Evolutionary conservation across 805 yeast species (phyloP).

Genomic region (Pachysolen tannophilus): DNA sequence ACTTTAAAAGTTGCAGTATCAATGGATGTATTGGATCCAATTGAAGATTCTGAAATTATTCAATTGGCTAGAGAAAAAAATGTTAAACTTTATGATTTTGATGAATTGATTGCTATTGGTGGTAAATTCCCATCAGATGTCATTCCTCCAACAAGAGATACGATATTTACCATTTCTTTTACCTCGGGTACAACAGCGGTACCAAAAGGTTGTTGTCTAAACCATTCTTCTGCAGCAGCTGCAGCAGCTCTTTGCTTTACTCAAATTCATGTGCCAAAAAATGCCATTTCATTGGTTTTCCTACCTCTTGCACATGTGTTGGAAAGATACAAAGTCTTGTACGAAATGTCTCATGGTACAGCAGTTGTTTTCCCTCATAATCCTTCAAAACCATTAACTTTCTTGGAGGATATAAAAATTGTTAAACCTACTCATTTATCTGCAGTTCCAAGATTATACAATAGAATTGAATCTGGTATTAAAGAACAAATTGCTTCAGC

Average conservation of each 20-base stretch:
- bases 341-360: not conserved
- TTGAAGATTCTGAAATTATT: not conserved
- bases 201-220: slow-evolving; percentile 62
- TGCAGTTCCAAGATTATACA: slow-evolving; percentile 58
- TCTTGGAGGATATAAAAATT: slow-evolving; percentile 49
- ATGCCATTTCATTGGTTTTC: slow-evolving; percentile 29
- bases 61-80: not conserved
- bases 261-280: slow-evolving; percentile 21
- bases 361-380: slow-evolving; percentile 46
- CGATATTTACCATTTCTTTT: slow-evolving; percentile 54
- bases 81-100: slow-evolving; percentile 24
- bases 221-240: slow-evolving; percentile 44
- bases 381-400: slow-evolving; percentile 33
- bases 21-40: slow-evolving; percentile 36
- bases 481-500: slow-evolving; percentile 34
- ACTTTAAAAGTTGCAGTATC: slow-evolving; percentile 45
- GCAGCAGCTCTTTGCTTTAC: slow-evolving; percentile 27
- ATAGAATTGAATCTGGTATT: slow-evolving; percentile 54
- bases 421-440: slow-evolving; percentile 46
- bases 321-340: slow-evolving; percentile 29
- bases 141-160: slow-evolving; percentile 42
- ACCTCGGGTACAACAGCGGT: slow-evolving; percentile 73
- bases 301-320: slow-evolving; percentile 55
- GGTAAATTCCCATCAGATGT: slow-evolving; percentile 20
- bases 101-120: slow-evolving; percentile 25